Base-by-base conservation (phyloP, 192 early-diverging fungal species). In the Mortierella alpina region DNA sequence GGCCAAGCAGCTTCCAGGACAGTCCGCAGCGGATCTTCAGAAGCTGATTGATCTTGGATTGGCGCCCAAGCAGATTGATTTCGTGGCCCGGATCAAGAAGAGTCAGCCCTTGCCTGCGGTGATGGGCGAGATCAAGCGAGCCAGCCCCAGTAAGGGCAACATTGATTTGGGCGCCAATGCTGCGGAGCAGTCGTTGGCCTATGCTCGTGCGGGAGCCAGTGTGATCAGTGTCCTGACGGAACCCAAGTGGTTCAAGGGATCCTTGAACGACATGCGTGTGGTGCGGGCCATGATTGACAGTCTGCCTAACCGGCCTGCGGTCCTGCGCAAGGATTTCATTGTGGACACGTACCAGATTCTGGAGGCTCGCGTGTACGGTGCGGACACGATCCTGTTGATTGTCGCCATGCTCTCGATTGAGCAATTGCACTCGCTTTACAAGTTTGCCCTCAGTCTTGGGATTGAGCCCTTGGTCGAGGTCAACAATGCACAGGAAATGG, bases 381-480 rank as follows among this genome's bases (percentile, higher is more conserved):
- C 98, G 13, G 98, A 99, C 73, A 96, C 95, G 1, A 88, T 99
- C 5, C 86, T 99, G 47, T 85, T 99, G 49, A 99, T 99, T 76
- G 96, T 99, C 39, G 95, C 97, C 51, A 96, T 98, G 88, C 88
- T 99, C 69, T 84, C 86, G 47, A 86, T 89, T 47, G 84, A 89
- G 41, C 88, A 90, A 61, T 84, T 99, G 41, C 59, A 67, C 55
- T 74, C 89, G 0, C 86, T 98, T 12, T 88, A 98, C 67, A 83
- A 72, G 6, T 97, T 93, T 78, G 86, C 96, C 7, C 87, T 95
- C 10, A 51, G 65, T 7, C 86, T 98, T 18, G 93, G 93, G 7
- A 99, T 99, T 92, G 98, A 99, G 83, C 97, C 98, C n/a, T 86
- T 99, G 68, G 97, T 99, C 5, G 98, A 99, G 82, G 98, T 99